phyloP scores from a whole-genome alignment of 192 early-diverging fungal genomes.

The Coemansia sp. region DNA sequence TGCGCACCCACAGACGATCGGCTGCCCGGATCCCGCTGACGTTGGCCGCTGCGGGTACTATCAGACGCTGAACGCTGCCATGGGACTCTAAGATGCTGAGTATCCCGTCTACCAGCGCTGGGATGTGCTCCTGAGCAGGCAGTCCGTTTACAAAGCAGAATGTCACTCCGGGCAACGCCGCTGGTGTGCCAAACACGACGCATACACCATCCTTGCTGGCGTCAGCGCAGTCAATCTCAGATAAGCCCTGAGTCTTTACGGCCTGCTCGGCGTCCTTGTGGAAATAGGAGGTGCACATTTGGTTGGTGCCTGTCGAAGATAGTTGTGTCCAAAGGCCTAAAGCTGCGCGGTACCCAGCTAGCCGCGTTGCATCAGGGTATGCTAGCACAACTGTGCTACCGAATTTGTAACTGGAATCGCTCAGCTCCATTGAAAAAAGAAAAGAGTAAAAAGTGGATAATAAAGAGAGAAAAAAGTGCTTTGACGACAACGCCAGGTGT shows the following conservation, averaged over 20 bases:
- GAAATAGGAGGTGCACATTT: constrained; percentile 6
- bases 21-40: constrained; percentile 12
- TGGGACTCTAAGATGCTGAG: constrained; percentile 20
- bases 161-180: constrained; percentile 9
- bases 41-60: constrained; percentile 35
- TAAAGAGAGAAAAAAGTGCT: not conserved
- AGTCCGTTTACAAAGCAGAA: constrained; percentile 47
- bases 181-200: constrained; percentile 21
- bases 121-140: constrained; percentile 25
- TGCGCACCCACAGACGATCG: constrained; percentile 22
- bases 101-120: constrained; percentile 34
- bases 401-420: constrained; percentile 28
- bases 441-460: not conserved
- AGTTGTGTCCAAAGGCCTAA: constrained; percentile 30
- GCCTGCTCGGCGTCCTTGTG: constrained; percentile 4
- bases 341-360: constrained; percentile 48
- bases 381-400: constrained; percentile 39
- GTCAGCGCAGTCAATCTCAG: not conserved
- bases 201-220: not conserved
- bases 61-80: constrained; percentile 23
- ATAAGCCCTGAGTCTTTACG: constrained; percentile 2
- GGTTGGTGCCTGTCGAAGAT: not conserved
- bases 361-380: constrained; percentile 44
- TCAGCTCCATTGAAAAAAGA: constrained; percentile 23
- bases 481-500: not conserved